phyloP scores from a whole-genome alignment of 768 basidiomycete genomes.

The Phlebiopsis gigantea region DNA sequence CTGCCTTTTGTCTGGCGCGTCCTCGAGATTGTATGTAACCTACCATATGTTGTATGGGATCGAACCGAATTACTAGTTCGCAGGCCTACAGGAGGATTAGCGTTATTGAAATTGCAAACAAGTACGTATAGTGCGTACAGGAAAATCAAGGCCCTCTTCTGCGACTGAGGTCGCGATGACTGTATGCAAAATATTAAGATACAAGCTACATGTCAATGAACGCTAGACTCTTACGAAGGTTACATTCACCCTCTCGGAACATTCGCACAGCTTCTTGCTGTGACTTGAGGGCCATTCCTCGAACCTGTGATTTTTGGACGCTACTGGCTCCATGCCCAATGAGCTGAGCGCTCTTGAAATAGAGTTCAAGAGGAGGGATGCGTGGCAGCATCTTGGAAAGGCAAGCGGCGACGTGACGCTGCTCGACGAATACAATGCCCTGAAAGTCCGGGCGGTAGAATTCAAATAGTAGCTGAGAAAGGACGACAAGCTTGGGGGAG shows the following conservation, averaged over 20 bases:
- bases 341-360: constrained; percentile 57
- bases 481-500: constrained; percentile 62
- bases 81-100: constrained; percentile 52
- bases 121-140: too few relatives aligned
- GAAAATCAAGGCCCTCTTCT: constrained; percentile 91
- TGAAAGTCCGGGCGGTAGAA: constrained; percentile 59
- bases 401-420: constrained; percentile 71
- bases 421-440: constrained; percentile 83
- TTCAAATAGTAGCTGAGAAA: constrained; percentile 56
- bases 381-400: constrained; percentile 60
- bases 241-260: constrained; percentile 62
- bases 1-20: constrained; percentile 69
- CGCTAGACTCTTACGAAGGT: constrained; percentile 49
- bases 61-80: constrained; percentile 83
- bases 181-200: constrained; percentile 19
- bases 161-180: constrained; percentile 85
- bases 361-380: constrained; percentile 50
- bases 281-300: constrained; percentile 45
- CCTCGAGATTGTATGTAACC: constrained; percentile 89
- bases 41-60: constrained; percentile 75
- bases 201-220: neutral
- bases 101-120: neutral
- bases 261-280: constrained; percentile 56
- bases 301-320: constrained; percentile 31
- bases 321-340: constrained; percentile 60